Evolutionary conservation across 352 stramenopile species (phyloP).

Genomic region (Pythium coloratum): DNA sequence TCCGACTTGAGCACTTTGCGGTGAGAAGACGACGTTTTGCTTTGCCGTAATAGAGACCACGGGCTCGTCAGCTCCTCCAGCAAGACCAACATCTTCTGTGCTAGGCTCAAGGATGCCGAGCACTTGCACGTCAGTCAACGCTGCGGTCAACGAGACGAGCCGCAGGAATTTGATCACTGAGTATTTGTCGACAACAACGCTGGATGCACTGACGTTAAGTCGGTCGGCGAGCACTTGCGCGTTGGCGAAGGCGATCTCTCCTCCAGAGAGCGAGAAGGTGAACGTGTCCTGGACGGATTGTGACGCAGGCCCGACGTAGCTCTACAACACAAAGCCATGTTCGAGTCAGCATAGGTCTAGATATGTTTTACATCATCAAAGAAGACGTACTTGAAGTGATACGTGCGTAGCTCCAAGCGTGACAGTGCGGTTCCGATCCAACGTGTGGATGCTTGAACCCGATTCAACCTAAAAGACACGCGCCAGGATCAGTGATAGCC

Average conservation of each 20-base stretch:
- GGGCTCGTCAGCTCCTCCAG: not conserved
- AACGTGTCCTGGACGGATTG: constrained; percentile 19
- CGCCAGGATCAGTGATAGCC: not conserved
- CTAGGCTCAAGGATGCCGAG: constrained; percentile 25
- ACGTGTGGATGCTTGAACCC: constrained; percentile 12
- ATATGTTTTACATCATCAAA: not conserved
- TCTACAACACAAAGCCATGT: constrained; percentile 7
- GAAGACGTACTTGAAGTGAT: constrained; percentile 23
- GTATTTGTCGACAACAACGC: constrained; percentile 58
- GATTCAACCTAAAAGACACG: constrained; percentile 21
- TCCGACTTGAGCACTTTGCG: constrained; percentile 25
- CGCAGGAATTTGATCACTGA: constrained; percentile 62
- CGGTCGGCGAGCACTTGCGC: constrained; percentile 18
- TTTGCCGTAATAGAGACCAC: constrained; percentile 5
- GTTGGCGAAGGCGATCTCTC: constrained; percentile 25
- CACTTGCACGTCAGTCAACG: constrained; percentile 24
- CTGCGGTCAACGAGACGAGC: constrained; percentile 34
- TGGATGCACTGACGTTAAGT: constrained; percentile 10
- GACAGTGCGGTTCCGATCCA: constrained; percentile 23
- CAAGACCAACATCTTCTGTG: constrained; percentile 14
- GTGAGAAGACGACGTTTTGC: constrained; percentile 25
- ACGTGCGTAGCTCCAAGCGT: constrained; percentile 21
- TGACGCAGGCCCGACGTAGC: constrained; percentile 24
- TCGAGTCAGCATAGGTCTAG: too few relatives aligned
- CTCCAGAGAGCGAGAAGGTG: constrained; percentile 12